These are phyloP conservation scores for Didymella segeticola DNA, from an alignment of 2,329 filamentous ascomycete genomes.

Conservation along the genomic window DNA sequence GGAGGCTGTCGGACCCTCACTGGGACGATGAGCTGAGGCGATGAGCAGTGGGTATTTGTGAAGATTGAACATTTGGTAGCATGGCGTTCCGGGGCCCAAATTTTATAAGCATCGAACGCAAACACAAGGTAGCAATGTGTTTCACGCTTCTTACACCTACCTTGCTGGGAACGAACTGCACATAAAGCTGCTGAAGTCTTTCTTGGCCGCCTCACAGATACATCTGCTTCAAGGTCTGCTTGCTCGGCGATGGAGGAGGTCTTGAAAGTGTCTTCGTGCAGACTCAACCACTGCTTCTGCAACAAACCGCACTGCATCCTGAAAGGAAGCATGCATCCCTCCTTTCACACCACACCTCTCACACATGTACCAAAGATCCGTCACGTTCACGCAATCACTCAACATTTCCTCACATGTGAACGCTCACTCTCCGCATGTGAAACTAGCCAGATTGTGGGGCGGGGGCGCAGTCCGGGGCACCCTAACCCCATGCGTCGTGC, in stretches of 20 bases:
- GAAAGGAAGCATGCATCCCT: too few species aligned
- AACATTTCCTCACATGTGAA: slow-evolving; percentile 29
- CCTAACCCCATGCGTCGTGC: slow-evolving; percentile 13
- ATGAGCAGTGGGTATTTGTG: not conserved
- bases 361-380: slow-evolving; percentile 1
- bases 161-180: too few species aligned
- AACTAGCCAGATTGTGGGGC: slow-evolving; percentile 14
- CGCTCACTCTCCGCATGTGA: slow-evolving; percentile 24
- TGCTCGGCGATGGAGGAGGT: too few species aligned
- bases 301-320: not conserved
- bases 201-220: too few species aligned
- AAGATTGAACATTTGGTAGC: slow-evolving; percentile 21
- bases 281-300: too few species aligned
- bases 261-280: too few species aligned
- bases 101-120: not conserved
- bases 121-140: not conserved
- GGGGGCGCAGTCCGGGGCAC: slow-evolving; percentile 7
- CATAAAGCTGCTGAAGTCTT: too few species aligned
- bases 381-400: not conserved
- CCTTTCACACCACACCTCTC: not conserved
- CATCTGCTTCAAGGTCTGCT: too few species aligned
- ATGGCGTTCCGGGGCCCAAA: slow-evolving; percentile 33
- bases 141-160: too few species aligned
- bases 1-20: slow-evolving; percentile 39
- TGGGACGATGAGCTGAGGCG: slow-evolving; percentile 29